Conservation (phyloP, 495 filamentous ascomycete genomes). For the Hypoxylon fragiforme region DNA sequence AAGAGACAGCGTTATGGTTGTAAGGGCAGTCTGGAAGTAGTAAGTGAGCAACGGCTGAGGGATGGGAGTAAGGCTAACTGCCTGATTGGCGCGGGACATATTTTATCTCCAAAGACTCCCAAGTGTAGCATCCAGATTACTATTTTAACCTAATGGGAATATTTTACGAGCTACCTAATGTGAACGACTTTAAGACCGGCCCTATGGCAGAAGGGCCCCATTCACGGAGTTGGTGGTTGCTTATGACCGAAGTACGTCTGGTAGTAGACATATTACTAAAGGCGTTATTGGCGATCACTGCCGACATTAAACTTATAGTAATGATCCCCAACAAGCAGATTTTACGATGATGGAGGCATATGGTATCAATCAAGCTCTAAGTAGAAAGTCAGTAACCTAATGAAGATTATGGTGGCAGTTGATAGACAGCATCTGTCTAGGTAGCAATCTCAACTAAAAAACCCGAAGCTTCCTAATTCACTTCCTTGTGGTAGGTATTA, state of each 20-base stretch:
- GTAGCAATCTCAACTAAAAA: slow-evolving; percentile 9
- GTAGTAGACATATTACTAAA: slow-evolving; percentile 23
- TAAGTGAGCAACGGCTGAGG: slow-evolving; percentile 23
- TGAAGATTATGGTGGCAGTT: too few species aligned
- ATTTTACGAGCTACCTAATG: slow-evolving; percentile 15
- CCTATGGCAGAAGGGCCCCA: not conserved
- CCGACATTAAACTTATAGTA: slow-evolving; percentile 17
- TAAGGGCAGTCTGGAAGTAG: slow-evolving; percentile 4
- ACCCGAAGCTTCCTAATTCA: slow-evolving; percentile 34
- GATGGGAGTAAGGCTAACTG: slow-evolving; percentile 15
- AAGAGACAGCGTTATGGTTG: slow-evolving; percentile 11
- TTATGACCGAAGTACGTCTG: slow-evolving; percentile 5
- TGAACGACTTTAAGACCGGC: slow-evolving; percentile 9
- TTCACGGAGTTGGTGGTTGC: not conserved
- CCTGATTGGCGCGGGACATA: slow-evolving; percentile 25
- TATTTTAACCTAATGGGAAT: slow-evolving; percentile 14
- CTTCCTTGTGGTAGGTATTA: slow-evolving; percentile 5
- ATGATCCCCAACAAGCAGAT: slow-evolving; percentile 17
- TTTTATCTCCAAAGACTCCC: slow-evolving; percentile 20
- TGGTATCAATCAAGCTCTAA: slow-evolving; percentile 3
- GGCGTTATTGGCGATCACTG: slow-evolving; percentile 4
- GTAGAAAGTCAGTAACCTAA: not conserved
- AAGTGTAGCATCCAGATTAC: slow-evolving; percentile 27
- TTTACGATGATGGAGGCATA: slow-evolving; percentile 2
- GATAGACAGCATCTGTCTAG: too few species aligned